phyloP scores from a whole-genome alignment of 768 basidiomycete species.

The Pisolithus microcarpus region DNA sequence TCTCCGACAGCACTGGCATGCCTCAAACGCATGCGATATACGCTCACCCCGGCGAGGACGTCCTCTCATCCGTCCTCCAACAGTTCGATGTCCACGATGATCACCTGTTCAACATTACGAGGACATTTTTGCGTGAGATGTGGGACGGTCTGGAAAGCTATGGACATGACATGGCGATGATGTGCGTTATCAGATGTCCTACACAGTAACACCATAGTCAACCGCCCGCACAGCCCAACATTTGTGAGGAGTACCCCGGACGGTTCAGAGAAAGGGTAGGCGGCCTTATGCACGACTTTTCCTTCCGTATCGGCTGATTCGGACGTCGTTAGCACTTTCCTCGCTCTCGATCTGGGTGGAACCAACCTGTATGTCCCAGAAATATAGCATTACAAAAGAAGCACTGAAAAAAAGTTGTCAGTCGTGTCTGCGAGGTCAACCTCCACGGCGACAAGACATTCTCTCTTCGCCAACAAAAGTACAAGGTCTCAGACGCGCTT shows the following conservation, averaged over 20 bases:
- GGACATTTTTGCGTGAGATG: constrained; percentile 77
- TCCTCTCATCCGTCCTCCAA: constrained; percentile 59
- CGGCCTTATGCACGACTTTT: background rate
- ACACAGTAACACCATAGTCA: background rate
- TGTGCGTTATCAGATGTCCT: constrained; percentile 39
- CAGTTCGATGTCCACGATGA: constrained; percentile 65
- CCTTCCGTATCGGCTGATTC: background rate
- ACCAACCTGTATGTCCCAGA: constrained; percentile 77
- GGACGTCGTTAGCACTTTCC: constrained; percentile 63
- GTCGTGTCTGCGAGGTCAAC: constrained; percentile 91
- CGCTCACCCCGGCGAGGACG: constrained; percentile 36
- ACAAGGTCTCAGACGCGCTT: constrained; percentile 87
- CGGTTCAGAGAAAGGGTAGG: constrained; percentile 89
- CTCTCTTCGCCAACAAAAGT: constrained; percentile 88
- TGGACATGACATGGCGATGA: constrained; percentile 87
- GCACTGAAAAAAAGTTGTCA: constrained; percentile 24
- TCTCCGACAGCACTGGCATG: constrained; percentile 17
- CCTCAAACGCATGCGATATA: constrained; percentile 35
- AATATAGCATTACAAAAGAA: background rate
- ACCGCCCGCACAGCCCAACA: constrained; percentile 54
- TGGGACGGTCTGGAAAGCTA: constrained; percentile 64
- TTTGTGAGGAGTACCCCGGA: constrained; percentile 95
- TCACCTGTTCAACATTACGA: constrained; percentile 60
- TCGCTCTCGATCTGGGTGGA: constrained; percentile 94
- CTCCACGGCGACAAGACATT: constrained; percentile 89